Conservation (phyloP, 2,329 filamentous ascomycete genomes). For the Exophiala xenobiotica region DNA sequence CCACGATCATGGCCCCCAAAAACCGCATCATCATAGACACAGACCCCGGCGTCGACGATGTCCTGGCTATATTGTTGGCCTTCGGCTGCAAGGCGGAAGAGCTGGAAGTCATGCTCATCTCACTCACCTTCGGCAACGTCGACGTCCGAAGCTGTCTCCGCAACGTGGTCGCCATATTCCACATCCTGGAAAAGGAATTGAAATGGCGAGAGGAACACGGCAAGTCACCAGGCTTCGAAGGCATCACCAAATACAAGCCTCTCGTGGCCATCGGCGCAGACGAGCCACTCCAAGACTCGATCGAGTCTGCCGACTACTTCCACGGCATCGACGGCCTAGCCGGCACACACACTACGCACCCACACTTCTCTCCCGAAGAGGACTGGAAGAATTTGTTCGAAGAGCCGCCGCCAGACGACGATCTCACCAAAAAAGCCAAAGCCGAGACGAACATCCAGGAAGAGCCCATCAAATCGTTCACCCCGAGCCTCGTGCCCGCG, state of each 20-base stretch:
- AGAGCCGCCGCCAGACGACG: conserved; percentile 39
- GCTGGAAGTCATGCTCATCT: conserved; percentile 80
- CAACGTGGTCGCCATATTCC: conserved; percentile 87
- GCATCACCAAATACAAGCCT: conserved; percentile 71
- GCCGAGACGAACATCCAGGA: conserved; percentile 27
- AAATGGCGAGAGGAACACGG: conserved; percentile 74
- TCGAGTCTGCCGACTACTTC: conserved; percentile 80
- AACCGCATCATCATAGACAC: conserved; percentile 92
- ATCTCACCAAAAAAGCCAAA: conserved; percentile 50
- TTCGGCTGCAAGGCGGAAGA: conserved; percentile 79
- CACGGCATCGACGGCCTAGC: conserved; percentile 77
- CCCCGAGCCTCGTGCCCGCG: conserved; percentile 68
- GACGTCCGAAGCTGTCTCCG: conserved; percentile 83
- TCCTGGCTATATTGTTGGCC: conserved; percentile 82
- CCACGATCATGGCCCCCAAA: conserved; percentile 60
- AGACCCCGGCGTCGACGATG: conserved; percentile 91
- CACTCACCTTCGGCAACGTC: conserved; percentile 91
- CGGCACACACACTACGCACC: conserved; percentile 67
- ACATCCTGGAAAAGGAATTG: conserved; percentile 85
- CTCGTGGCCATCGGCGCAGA: conserved; percentile 84
- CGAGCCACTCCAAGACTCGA: conserved; percentile 79
- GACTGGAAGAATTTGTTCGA: conserved; percentile 71
- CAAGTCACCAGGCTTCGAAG: conserved; percentile 67
- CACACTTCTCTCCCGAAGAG: conserved; percentile 71
- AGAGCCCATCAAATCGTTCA: conserved; percentile 61